Evolutionary conservation across 371 early-diverging fungal species (phyloP).

Genomic region (Mortierella sp.): DNA sequence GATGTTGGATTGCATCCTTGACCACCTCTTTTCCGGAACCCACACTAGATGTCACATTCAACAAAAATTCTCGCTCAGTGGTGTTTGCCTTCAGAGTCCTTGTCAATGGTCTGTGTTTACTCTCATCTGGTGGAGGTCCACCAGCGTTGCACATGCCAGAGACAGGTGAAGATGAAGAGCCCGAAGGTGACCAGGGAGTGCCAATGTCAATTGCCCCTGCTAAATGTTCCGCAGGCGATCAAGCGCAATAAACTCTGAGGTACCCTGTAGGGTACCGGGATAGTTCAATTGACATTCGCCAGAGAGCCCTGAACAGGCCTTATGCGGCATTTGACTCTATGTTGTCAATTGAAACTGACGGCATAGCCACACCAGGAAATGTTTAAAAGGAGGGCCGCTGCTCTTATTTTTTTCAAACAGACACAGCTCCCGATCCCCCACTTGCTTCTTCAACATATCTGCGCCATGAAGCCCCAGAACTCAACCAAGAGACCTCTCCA

Average conservation of each 20-base stretch:
- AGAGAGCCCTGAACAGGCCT: no score
- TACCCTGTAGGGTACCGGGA: no score
- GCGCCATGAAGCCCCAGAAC: constrained; percentile 24
- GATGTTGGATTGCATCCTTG: neutral
- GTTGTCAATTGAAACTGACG: no score
- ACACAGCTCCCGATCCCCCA: no score
- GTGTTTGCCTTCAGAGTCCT: constrained; percentile 33
- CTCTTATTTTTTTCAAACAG: no score
- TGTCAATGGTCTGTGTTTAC: constrained; percentile 31
- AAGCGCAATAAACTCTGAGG: neutral
- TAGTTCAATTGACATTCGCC: no score
- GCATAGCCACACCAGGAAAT: no score
- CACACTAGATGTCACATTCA: constrained; percentile 32
- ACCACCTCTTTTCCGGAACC: neutral
- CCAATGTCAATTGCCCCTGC: no score
- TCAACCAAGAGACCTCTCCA: constrained; percentile 38
- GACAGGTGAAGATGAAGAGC: constrained; percentile 37
- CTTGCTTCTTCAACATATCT: no score
- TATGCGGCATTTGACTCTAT: no score
- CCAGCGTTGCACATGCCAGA: constrained; percentile 53
- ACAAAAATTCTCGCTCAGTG: constrained; percentile 10
- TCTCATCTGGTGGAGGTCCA: constrained; percentile 40
- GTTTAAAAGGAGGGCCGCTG: no score
- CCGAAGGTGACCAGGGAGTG: constrained; percentile 15
- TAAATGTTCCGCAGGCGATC: no score